phyloP scores from a whole-genome alignment of 2,329 filamentous ascomycete genomes.

The Ophiostoma tasmaniense region DNA sequence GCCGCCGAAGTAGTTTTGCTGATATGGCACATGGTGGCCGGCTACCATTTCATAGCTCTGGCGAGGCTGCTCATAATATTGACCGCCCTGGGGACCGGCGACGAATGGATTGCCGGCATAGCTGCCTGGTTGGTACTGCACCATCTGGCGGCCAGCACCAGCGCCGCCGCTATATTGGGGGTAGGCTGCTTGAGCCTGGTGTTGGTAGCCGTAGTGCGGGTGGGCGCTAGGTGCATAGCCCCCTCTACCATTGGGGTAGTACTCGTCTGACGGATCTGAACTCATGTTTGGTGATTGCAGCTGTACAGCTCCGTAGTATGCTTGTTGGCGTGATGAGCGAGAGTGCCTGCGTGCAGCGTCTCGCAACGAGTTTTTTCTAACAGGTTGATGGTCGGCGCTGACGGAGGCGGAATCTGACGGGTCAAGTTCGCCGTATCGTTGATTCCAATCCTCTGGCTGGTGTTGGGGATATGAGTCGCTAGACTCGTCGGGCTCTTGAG shows the following conservation, averaged over 20 bases:
- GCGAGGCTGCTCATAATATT: constrained; percentile 26
- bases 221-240: constrained; percentile 25
- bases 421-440: constrained; percentile 41
- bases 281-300: constrained; percentile 46
- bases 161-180: constrained; percentile 26
- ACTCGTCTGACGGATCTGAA: constrained; percentile 59
- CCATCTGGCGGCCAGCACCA: constrained; percentile 25
- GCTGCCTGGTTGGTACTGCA: constrained; percentile 26
- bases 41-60: constrained; percentile 28
- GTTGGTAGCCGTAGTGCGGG: constrained; percentile 31
- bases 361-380: constrained; percentile 32
- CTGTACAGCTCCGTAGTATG: constrained; percentile 24
- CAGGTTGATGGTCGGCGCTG: constrained; percentile 30
- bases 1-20: constrained; percentile 29
- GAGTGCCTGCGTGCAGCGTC: constrained; percentile 31
- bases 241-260: constrained; percentile 31
- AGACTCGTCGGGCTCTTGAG: constrained; percentile 12
- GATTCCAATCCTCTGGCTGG: constrained; percentile 23
- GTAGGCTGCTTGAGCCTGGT: constrained; percentile 41
- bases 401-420: constrained; percentile 52
- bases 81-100: constrained; percentile 20
- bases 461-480: constrained; percentile 24
- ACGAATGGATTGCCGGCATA: constrained; percentile 31
- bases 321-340: constrained; percentile 17
- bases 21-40: constrained; percentile 43